Percentiles rank a stretch among this genome's conserved stretches.
Conservation (phyloP, 768 basidiomycete species). For the Termitomyces bulborhizus region DNA sequence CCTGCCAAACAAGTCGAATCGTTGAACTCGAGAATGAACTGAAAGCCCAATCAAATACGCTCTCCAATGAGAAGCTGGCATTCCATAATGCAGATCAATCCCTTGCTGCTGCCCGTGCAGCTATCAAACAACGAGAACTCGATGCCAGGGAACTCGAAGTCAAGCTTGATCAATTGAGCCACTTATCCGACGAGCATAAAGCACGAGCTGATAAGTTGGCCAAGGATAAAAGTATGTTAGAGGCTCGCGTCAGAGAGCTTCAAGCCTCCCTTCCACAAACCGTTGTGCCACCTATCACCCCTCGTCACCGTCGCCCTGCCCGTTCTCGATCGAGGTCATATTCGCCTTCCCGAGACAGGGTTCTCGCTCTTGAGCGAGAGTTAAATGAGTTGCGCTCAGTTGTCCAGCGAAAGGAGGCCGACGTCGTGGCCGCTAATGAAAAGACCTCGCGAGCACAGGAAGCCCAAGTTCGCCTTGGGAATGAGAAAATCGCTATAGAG, state of each 20-base stretch:
- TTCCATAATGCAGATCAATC: conserved; percentile 48
- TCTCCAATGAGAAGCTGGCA: conserved; percentile 47
- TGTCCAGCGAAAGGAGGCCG: conserved; percentile 37
- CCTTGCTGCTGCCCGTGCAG: conserved; percentile 41
- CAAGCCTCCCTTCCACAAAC: conserved; percentile 35
- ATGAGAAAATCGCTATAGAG: conserved; percentile 53
- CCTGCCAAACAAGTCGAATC: conserved; percentile 48
- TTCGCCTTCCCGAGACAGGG: conserved; percentile 34
- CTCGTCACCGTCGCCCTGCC: conserved; percentile 25
- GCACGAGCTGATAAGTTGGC: conserved; percentile 40
- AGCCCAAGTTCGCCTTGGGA: conserved; percentile 46
- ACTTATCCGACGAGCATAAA: conserved; percentile 42
- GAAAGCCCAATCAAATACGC: conserved; percentile 43
- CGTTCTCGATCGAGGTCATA: conserved; percentile 57
- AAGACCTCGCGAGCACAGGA: conserved; percentile 44
- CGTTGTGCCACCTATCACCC: conserved; percentile 24
- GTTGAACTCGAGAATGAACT: conserved; percentile 49
- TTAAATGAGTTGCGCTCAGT: conserved; percentile 39
- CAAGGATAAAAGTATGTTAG: conserved; percentile 51
- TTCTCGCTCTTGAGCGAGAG: conserved; percentile 51
- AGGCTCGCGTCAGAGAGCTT: conserved; percentile 53
- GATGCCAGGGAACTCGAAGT: conserved; percentile 50
- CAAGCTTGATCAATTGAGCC: conserved; percentile 48
- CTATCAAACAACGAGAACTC: conserved; percentile 42
- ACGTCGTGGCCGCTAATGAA: conserved; percentile 34